Evolutionary conservation across 2,329 filamentous ascomycete genomes (phyloP).

Genomic region (Simplicillium sp.): DNA sequence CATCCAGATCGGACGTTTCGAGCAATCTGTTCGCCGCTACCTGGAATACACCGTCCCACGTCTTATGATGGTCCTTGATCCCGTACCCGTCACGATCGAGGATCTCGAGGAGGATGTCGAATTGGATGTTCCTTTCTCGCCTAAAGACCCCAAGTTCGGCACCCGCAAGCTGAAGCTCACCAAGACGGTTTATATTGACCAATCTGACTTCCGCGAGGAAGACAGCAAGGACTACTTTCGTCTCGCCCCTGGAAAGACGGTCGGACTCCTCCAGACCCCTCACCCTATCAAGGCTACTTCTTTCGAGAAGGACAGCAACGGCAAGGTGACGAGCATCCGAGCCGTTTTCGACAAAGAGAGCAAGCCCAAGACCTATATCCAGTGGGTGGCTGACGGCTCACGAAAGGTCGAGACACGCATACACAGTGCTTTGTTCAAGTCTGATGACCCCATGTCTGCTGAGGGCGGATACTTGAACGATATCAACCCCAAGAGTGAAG

Average conservation of each 20-base stretch:
- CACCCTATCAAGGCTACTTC: conserved; percentile 62
- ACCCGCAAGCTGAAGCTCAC: conserved; percentile 55
- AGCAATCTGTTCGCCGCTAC: conserved; percentile 74
- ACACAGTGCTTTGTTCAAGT: conserved; percentile 74
- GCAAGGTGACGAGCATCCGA: conserved; percentile 56
- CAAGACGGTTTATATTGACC: conserved; percentile 76
- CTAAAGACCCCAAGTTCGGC: conserved; percentile 64
- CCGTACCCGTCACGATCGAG: conserved; percentile 72
- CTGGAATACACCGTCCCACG: conserved; percentile 82
- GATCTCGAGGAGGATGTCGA: conserved; percentile 51
- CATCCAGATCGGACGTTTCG: conserved; percentile 74
- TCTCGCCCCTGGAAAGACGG: conserved; percentile 65
- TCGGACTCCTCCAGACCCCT: conserved; percentile 64
- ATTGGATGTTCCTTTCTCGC: conserved; percentile 68
- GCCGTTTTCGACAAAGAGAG: conserved; percentile 56
- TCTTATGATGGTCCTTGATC: conserved; percentile 82
- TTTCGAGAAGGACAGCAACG: conserved; percentile 58
- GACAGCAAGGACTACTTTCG: conserved; percentile 73
- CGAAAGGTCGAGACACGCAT: conserved; percentile 62
- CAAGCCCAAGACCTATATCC: conserved; percentile 69
- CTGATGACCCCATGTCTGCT: conserved; percentile 64
- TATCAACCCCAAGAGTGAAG: conserved; percentile 70
- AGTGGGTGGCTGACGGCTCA: conserved; percentile 66
- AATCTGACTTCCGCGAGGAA: conserved; percentile 66
- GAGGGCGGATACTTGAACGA: conserved; percentile 73